These are phyloP conservation scores for Trichoderma brevicompactum DNA, from an alignment of 2,329 filamentous ascomycete genomes.

Conservation along the genomic window DNA sequence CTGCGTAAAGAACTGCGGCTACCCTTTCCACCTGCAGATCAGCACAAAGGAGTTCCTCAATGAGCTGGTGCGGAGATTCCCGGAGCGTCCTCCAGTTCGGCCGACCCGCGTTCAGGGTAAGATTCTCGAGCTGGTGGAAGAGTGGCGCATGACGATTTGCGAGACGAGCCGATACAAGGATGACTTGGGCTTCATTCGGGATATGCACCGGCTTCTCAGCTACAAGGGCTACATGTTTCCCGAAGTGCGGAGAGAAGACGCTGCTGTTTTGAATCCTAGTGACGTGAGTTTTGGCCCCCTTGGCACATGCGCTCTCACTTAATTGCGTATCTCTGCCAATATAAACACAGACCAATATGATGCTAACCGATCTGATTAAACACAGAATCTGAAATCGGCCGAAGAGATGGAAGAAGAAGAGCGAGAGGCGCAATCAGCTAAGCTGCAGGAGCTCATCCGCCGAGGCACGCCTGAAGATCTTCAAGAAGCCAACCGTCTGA, in stretches of 20 bases:
- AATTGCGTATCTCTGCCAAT: not conserved
- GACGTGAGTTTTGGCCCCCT: constrained; percentile 67
- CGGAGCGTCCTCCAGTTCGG: constrained; percentile 86
- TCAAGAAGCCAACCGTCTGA: constrained; percentile 94
- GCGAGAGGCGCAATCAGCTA: constrained; percentile 91
- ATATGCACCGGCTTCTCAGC: constrained; percentile 94
- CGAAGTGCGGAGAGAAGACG: constrained; percentile 89
- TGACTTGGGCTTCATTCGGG: constrained; percentile 91
- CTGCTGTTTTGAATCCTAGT: constrained; percentile 93
- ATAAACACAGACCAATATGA: not conserved
- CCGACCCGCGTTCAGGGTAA: constrained; percentile 85
- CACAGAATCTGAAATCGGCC: constrained; percentile 87
- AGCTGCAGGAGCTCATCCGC: constrained; percentile 94
- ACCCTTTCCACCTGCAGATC: constrained; percentile 97
- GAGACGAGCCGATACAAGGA: constrained; percentile 98
- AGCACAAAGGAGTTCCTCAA: constrained; percentile 99
- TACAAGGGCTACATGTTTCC: constrained; percentile 98
- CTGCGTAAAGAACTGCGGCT: constrained; percentile 99
- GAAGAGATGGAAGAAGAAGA: constrained; percentile 99
- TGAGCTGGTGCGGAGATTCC: constrained; percentile 93
- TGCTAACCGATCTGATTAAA: constrained; percentile 15
- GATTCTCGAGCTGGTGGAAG: constrained; percentile 95
- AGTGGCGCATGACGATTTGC: constrained; percentile 98
- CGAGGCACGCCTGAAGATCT: constrained; percentile 89
- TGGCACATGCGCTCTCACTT: constrained; percentile 28